Evolutionary conservation across 208 protist genomes (phyloP), one percentile per base, ranked within the genome.

Genomic region (Tritrichomonas foetus): DNA sequence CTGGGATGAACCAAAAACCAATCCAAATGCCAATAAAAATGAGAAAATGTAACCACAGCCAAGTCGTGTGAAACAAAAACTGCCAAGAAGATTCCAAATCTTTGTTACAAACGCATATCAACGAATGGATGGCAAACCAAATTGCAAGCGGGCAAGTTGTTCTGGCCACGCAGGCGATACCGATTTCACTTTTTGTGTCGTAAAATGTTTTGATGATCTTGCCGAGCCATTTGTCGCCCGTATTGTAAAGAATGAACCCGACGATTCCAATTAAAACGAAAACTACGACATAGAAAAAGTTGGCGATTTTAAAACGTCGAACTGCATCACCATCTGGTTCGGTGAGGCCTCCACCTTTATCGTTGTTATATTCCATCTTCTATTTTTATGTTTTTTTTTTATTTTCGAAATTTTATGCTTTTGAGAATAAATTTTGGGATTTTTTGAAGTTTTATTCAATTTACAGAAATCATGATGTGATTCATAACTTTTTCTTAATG

Each of bases 101-200:
- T 82, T 13, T 0, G 30, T 82, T 82, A n/a, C 41, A 53, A n/a
- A 82, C 5, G 1, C 5, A 33, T 13, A 82, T 53, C 2, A 82
- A n/a, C 30, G 39, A 82, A 82, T 82, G 74, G 30, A 82, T 82
- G 20, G n/a, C 0, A 53, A 53, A 82, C 74, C 74, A 82, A 82
- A 82, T 22, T 53, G 74, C 74, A 13, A 82, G 5, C 5, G 74
- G 3, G n/a, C 20, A n/a, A 0, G 74, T 50, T 0, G 41, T 53
- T n/a, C 74, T 41, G 41, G 9, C 13, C 49, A 82, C 74, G 5
- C 13, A 27, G 11, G 9, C 0, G 3, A 50, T 53, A 9, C 74
- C 74, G 0, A 82, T 82, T 82, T 13, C 69, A 9, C 47, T 39
- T 14, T 39, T 39, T 9, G 5, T 36, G 3, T 39, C 22, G 36